Percentiles rank a stretch among this genome's conserved stretches.
Conservation (phyloP, 768 basidiomycete genomes). For the Rhodosporidiobolus sp. region DNA sequence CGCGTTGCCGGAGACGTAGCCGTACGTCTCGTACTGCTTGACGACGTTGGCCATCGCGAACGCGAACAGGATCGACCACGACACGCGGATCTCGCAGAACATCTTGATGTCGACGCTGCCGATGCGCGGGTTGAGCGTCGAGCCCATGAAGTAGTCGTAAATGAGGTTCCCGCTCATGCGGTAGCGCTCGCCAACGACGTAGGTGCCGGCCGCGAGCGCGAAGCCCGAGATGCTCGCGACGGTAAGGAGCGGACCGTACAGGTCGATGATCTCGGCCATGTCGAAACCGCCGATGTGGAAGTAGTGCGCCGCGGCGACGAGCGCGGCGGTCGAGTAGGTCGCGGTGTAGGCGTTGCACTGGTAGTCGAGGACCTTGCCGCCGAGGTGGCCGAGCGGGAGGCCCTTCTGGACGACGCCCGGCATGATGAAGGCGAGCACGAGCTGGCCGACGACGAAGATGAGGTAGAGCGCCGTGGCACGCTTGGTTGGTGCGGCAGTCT, state of each 20-base stretch:
- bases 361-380: constrained; percentile 88
- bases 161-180: constrained; percentile 93
- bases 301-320: constrained; percentile 60
- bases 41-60: constrained; percentile 85
- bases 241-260: constrained; percentile 93
- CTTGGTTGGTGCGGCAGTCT: constrained; percentile 87
- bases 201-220: constrained; percentile 67
- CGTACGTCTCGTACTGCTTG: constrained; percentile 90
- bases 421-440: constrained; percentile 81
- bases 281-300: constrained; percentile 81
- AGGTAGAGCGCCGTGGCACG: constrained; percentile 89
- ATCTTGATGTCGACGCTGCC: constrained; percentile 92
- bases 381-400: constrained; percentile 89
- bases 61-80: constrained; percentile 95
- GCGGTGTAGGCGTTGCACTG: constrained; percentile 91
- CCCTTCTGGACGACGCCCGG: constrained; percentile 93
- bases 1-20: constrained; percentile 94
- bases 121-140: constrained; percentile 85
- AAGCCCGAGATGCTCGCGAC: constrained; percentile 92
- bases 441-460: constrained; percentile 80
- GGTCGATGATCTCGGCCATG: constrained; percentile 89
- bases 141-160: constrained; percentile 86
- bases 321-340: constrained; percentile 75
- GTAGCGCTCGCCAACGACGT: constrained; percentile 76
- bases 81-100: constrained; percentile 72